A percentile compares a stretch with the other conserved stretches of the same genome.
Conservation (phyloP, 768 basidiomycete species). For the Thelephora ganbajun region DNA sequence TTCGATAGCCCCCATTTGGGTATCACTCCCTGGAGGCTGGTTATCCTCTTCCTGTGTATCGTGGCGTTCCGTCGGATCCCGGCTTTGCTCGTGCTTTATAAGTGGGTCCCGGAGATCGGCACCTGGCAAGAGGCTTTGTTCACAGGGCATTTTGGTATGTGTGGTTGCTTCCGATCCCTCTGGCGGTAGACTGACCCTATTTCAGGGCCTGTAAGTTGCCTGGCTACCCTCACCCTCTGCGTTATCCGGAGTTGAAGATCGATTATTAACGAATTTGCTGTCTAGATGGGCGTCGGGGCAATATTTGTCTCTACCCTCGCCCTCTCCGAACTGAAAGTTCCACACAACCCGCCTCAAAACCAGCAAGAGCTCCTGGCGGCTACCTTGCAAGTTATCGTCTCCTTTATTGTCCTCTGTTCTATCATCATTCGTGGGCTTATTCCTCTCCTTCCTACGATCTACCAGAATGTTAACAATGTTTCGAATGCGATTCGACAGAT, state of each 20-base stretch:
- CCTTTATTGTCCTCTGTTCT: slow-evolving; percentile 78
- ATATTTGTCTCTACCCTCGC: slow-evolving; percentile 79
- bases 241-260: no score
- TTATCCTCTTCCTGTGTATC: slow-evolving; percentile 52
- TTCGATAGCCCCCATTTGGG: slow-evolving; percentile 46
- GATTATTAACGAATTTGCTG: neutral
- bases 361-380: slow-evolving; percentile 65
- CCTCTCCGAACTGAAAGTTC: slow-evolving; percentile 40
- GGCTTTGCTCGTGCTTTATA: slow-evolving; percentile 59
- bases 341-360: slow-evolving; percentile 43
- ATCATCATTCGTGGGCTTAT: slow-evolving; percentile 60
- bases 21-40: slow-evolving; percentile 56
- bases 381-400: slow-evolving; percentile 67
- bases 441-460: neutral
- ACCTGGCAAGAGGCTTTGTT: slow-evolving; percentile 83
- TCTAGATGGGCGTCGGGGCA: slow-evolving; percentile 82
- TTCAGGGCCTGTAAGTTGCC: slow-evolving; percentile 6
- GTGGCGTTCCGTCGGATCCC: slow-evolving; percentile 74
- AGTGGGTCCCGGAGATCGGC: slow-evolving; percentile 75
- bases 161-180: neutral
- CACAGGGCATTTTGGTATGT: slow-evolving; percentile 76
- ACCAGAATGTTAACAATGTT: neutral
- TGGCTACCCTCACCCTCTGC: no score
- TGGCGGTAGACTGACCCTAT: neutral
- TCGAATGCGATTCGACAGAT: slow-evolving; percentile 23